Percentiles rank a stretch among this genome's conserved stretches.
Conservation (phyloP, 2,329 filamentous ascomycete species). For the Aspergillus awamori region DNA sequence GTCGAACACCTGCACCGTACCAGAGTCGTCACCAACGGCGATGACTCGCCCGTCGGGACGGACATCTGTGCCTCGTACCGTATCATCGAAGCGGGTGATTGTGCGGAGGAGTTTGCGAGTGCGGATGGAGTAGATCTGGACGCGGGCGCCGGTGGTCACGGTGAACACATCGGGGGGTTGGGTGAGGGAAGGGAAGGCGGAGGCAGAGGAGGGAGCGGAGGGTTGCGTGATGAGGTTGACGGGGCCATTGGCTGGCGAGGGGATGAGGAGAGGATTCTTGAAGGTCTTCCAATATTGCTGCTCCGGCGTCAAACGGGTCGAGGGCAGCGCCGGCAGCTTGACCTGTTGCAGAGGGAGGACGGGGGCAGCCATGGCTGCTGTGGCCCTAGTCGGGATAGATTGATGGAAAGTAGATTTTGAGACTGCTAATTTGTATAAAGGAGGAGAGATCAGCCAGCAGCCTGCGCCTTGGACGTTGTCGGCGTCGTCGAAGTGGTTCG, state of each 20-base stretch:
- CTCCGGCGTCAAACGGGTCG: slow-evolving; percentile 77
- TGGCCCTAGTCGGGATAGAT: neutral
- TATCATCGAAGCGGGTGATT: slow-evolving; percentile 89
- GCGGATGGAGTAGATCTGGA: slow-evolving; percentile 91
- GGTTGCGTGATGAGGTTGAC: slow-evolving; percentile 87
- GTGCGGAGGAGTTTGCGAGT: slow-evolving; percentile 92
- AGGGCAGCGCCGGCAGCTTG: slow-evolving; percentile 80
- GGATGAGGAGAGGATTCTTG: slow-evolving; percentile 85
- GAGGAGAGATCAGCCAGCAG: neutral
- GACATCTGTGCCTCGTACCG: slow-evolving; percentile 86
- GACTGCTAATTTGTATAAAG: neutral
- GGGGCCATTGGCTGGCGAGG: slow-evolving; percentile 85
- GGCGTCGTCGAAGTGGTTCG: neutral
- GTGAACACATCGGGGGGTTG: slow-evolving; percentile 68
- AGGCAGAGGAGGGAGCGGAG: slow-evolving; percentile 48
- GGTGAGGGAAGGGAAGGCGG: slow-evolving; percentile 47
- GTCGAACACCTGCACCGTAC: slow-evolving; percentile 94
- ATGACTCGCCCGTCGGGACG: slow-evolving; percentile 85
- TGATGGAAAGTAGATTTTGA: neutral
- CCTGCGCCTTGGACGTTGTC: slow-evolving; percentile 1
- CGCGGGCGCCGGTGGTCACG: slow-evolving; percentile 88
- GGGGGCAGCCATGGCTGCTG: slow-evolving; percentile 74
- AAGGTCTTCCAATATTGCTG: slow-evolving; percentile 97
- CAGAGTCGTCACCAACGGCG: slow-evolving; percentile 87
- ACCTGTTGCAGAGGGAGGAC: slow-evolving; percentile 78